A percentile compares a stretch with the other conserved stretches of the same genome.
phyloP scores from a whole-genome alignment of 192 early-diverging fungal species.

The Glomus cerebriforme region DNA sequence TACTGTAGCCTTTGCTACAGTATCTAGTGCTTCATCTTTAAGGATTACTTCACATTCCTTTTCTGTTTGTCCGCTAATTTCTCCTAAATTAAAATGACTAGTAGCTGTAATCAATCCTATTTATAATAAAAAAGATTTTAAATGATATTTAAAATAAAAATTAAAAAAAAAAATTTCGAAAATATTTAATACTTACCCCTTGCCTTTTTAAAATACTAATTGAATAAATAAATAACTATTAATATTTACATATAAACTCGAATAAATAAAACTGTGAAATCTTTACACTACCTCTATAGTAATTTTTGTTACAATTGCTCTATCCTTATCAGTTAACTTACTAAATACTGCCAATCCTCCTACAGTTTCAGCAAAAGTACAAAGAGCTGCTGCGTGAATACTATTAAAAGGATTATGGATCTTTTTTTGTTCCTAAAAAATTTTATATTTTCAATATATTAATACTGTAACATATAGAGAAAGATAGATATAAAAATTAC shows the following conservation, averaged over 20 bases:
- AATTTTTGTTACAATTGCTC: conserved; percentile 51
- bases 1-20: conserved; percentile 36
- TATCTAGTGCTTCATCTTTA: conserved; percentile 34
- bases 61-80: neutral
- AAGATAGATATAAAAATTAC: conserved; percentile 31
- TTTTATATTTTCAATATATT: neutral
- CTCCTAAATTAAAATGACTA: conserved; percentile 33
- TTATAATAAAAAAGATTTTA: neutral
- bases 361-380: conserved; percentile 59
- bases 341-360: conserved; percentile 54
- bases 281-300: conserved; percentile 53
- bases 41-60: conserved; percentile 30
- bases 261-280: neutral
- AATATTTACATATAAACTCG: neutral
- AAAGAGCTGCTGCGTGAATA: conserved; percentile 55
- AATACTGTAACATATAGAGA: neutral
- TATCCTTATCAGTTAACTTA: conserved; percentile 48
- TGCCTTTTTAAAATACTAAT: conserved; percentile 47
- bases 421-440: conserved; percentile 49
- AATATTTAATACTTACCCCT: conserved; percentile 29
- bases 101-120: conserved; percentile 43
- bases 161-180: neutral
- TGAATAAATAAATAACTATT: neutral
- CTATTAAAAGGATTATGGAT: conserved; percentile 56
- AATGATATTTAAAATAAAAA: neutral